Conservation (phyloP, 495 filamentous ascomycete genomes). For the Stereocaulon alpinum region DNA sequence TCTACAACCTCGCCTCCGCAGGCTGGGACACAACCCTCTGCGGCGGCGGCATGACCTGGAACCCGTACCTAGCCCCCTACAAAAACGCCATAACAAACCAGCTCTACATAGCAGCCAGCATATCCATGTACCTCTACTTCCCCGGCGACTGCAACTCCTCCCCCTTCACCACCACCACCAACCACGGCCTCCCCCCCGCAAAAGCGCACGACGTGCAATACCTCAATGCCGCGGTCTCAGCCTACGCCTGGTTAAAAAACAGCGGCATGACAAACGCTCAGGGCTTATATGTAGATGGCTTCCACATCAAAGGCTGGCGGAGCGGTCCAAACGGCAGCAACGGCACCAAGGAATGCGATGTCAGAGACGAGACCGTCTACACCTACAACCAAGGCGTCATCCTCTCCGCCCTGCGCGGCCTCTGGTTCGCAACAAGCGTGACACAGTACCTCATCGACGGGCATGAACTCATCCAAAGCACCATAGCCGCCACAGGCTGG, state of each 20-base stretch:
- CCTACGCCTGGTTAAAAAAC: conserved; percentile 65
- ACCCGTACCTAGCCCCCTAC: conserved; percentile 68
- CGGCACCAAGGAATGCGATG: conserved; percentile 55
- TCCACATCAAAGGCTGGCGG: conserved; percentile 66
- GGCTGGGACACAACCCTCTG: conserved; percentile 83
- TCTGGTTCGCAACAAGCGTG: conserved; percentile 64
- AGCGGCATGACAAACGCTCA: conserved; percentile 71
- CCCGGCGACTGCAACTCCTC: conserved; percentile 65
- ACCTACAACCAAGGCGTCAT: conserved; percentile 95
- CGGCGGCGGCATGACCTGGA: conserved; percentile 90
- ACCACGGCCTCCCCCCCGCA: conserved; percentile 19
- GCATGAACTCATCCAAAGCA: conserved; percentile 58
- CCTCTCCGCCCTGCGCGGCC: conserved; percentile 71
- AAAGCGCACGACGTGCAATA: conserved; percentile 53
- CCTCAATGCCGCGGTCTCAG: conserved; percentile 61
- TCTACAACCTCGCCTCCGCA: conserved; percentile 68
- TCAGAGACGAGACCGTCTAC: conserved; percentile 78
- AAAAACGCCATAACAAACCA: conserved; percentile 98
- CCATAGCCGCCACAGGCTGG: conserved; percentile 72
- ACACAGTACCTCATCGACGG: conserved; percentile 64
- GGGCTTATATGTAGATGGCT: conserved; percentile 85
- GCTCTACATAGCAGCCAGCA: conserved; percentile 71
- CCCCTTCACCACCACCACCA: conserved; percentile 50
- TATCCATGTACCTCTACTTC: conserved; percentile 86
- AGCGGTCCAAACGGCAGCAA: conserved; percentile 39